Percentiles rank a stretch among this genome's conserved stretches.
These are phyloP conservation scores for Aspergillus udagawae DNA, from an alignment of 2,329 filamentous ascomycete genomes.

Conservation along the genomic window DNA sequence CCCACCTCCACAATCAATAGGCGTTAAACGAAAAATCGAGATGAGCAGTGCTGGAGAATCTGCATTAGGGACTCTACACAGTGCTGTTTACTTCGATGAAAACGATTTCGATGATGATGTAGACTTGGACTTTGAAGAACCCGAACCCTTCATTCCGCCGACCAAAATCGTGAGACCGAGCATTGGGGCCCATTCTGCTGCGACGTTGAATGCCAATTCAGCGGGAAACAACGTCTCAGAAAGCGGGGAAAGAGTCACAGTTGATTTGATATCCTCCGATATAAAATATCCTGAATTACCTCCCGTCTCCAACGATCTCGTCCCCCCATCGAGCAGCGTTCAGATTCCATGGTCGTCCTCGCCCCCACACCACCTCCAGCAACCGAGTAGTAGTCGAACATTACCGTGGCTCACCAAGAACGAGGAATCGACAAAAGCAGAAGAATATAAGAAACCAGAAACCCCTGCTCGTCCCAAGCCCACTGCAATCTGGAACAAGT, in stretches of 20 bases:
- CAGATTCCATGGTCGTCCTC: constrained; percentile 68
- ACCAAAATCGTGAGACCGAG: constrained; percentile 10
- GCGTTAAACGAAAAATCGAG: constrained; percentile 39
- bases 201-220: constrained; percentile 5
- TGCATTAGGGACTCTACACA: constrained; percentile 41
- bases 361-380: constrained; percentile 42
- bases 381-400: constrained; percentile 57
- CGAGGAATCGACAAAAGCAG: constrained; percentile 25
- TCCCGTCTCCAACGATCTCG: constrained; percentile 23
- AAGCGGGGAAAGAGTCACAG: constrained; percentile 6
- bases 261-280: constrained; percentile 15
- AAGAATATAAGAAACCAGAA: constrained; percentile 24
- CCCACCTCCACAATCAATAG: constrained; percentile 22
- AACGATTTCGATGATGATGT: constrained; percentile 86
- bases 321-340: constrained; percentile 49
- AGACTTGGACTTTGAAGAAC: constrained; percentile 56
- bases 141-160: constrained; percentile 25
- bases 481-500: constrained; percentile 65
- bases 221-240: background rate
- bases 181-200: constrained; percentile 1
- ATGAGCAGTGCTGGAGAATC: constrained; percentile 26
- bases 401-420: constrained; percentile 54
- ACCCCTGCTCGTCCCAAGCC: constrained; percentile 45
- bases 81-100: constrained; percentile 62
- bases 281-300: constrained; percentile 36